Base-by-base conservation (phyloP, 164 flowering plant genomes). In the Magnolia sinica region DNA sequence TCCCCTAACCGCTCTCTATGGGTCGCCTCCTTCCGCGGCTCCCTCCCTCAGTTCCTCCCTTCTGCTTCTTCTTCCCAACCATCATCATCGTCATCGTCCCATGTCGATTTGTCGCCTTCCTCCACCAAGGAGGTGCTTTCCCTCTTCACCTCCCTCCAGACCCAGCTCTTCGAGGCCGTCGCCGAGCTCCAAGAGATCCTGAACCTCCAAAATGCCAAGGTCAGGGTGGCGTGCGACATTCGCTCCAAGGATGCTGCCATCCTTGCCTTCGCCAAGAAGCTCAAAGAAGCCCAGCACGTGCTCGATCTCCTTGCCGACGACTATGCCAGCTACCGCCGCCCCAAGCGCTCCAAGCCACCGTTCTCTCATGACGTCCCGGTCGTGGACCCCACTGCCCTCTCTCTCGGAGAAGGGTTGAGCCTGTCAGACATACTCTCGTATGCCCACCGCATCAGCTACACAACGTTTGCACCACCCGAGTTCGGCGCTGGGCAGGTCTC, bases 381-480 rank as follows among this genome's bases (percentile, higher is more conserved):
- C 9, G 68, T 76, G 3, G 79, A 79, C 68, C 84, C 73, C 5
- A 69, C 81, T 37, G 51, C 77, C 50, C 67, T 81, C 19, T 77
- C 73, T 37, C 11, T 90, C 76, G 79, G 86, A 2, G 83, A 91
- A 70, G 22, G 20, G n/a, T 50, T 93, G 74, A 90, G 83, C 45
- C 76, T 93, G 5, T 83, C 92, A 0, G 94, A 95, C 70, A 85
- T 95, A 55, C 73, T 96, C 52, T 90, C 97, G 0, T 94, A 89
- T 65, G 99, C 98, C 4, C 97, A 94, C 51, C 81, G 85, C 72
- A 90, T 94, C 18, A 96, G 99, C 81, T 94, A 94, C 84, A 96
- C 98, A 3, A 96, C 97, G 1, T 94, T 96, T 79, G 99, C 99
- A 7, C 98, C 99, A 13, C 97, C 99, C 0, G 98, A 96, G 73